Base-by-base conservation (phyloP, 768 basidiomycete genomes). In the Suillus placidus region DNA sequence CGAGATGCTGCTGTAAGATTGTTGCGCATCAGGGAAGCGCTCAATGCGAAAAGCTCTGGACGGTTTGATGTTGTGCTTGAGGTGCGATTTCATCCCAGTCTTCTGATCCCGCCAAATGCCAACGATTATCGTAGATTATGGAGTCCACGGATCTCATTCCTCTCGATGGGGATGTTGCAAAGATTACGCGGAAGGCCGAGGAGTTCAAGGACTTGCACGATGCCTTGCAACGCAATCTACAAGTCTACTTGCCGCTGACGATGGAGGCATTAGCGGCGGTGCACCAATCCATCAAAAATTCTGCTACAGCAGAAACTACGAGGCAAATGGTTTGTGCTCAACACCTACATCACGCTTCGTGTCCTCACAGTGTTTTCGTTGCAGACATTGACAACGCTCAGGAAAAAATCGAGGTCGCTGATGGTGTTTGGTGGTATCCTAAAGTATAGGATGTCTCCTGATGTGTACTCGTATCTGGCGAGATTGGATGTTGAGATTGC, bases 241-340 rank as follows among this genome's bases (percentile, higher is more conserved):
- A 94, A 71, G 86, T 87, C 2, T 92, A 97, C 75, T 84, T 99
- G 58, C 87, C 92, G 40, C 85, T 95, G 45, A 91, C 94, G 26
- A 99, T 99, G 97, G 94, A 95, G 73, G 87, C 90, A 35, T 86
- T 99, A 34, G 90, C 92, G 58, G 88, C 85, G 16, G 86, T 96
- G 18, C 92, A 97, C 70, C 90, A 90, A 64, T 87, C 85, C 65
- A 80, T 88, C 65, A 97, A 97, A 76, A 79, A 81, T 13, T 89
- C 90, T 35, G 79, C 84, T 51, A 87, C 87, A 26, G 85, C 90
- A 14, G 95, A 97, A 72, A 85, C 87, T 45, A 89, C 87, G 2
- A 83, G 91, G 68, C 90, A 95, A 71, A 85, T 90, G 83, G 92
- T 93, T 66, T 64, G 87, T 81, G 42, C 14, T 64, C 45, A 40